Conservation (phyloP, 2,329 filamentous ascomycete species). For the Neonectria faginata region DNA sequence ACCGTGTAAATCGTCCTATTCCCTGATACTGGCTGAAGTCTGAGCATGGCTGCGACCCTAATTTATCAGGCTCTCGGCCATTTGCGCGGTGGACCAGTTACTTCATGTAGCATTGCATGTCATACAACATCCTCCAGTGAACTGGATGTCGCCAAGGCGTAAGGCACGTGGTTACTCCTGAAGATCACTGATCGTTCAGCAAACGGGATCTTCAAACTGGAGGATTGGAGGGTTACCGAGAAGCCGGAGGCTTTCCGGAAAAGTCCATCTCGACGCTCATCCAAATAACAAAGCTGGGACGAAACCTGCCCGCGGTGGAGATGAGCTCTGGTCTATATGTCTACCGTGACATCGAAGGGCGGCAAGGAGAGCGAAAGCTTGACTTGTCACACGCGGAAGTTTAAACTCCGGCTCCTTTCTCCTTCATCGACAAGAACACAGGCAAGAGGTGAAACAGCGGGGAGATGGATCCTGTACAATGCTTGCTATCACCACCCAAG, state of each 20-base stretch:
- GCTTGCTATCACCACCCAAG: background rate
- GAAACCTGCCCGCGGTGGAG: background rate
- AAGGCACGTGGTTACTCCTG: slow-evolving; percentile 10
- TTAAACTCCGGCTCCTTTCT: background rate
- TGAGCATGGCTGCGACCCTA: background rate
- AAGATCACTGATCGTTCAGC: slow-evolving; percentile 9
- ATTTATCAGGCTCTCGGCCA: background rate
- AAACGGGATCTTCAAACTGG: background rate
- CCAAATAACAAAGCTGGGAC: slow-evolving; percentile 12
- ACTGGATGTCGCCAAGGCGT: background rate
- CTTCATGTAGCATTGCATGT: background rate
- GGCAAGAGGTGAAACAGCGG: background rate
- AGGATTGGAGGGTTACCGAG: background rate
- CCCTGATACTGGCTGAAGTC: background rate
- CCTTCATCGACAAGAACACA: background rate
- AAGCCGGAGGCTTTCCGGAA: background rate
- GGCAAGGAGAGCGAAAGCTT: background rate
- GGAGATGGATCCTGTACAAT: background rate
- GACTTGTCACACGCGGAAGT: slow-evolving; percentile 1
- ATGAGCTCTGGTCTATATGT: background rate
- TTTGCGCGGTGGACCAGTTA: background rate
- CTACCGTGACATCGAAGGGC: background rate
- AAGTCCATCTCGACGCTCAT: slow-evolving; percentile 2
- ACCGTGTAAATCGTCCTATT: too few species aligned
- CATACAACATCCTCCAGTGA: background rate